Evolutionary conservation across 352 stramenopile genomes (phyloP), one percentile per base, ranked within the genome.

Genomic region (Detonula confervacea): DNA sequence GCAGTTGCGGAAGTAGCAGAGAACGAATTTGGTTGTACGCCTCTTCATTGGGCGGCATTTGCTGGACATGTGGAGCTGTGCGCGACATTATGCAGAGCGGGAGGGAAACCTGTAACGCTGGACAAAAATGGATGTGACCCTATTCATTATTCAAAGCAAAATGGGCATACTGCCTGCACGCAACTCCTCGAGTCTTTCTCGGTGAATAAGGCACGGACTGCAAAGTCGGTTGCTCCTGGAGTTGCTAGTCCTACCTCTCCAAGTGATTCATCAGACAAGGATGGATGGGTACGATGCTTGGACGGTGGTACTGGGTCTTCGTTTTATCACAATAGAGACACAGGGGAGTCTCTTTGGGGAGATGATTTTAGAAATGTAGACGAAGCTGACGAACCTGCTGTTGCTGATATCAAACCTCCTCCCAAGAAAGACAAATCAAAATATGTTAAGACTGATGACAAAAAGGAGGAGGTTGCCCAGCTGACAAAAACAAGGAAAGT

Each of bases 51-150:
- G 74, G 80, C 74, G 9, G 80, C 68, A 18, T 84, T 51, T 42
- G 37, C 64, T 35, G 80, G 74, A 25, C 57, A 87, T 39, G 22
- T 73, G 4, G 68, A 80, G 30, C 51, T 84, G 12, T 87, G 74
- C 39, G 67, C 66, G 35, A 52, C 71, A 33, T 47, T 87, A n/a
- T 87, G 80, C 39, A 73, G 65, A 29, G 75, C 80, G 55, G 81
- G 81, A 37, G 81, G 63, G 16, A 70, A 65, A 22, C 76, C 71
- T 47, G 68, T 52, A 63, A 87, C 69, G 24, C 6, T 67, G 7
- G 81, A 85, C 51, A 83, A 77, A 30, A 68, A 73, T 77, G 76
- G 81, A 30, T 85, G 68, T 37, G 75, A 85, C 65, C 54, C 81
- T 18, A 77, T 87, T 67, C 29, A 54, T 33, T 87, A 87, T 64